Percentiles rank a stretch among this genome's conserved stretches.
Evolutionary conservation across 2,329 filamentous ascomycete genomes (phyloP).

Genomic region (Exophiala mesophila): DNA sequence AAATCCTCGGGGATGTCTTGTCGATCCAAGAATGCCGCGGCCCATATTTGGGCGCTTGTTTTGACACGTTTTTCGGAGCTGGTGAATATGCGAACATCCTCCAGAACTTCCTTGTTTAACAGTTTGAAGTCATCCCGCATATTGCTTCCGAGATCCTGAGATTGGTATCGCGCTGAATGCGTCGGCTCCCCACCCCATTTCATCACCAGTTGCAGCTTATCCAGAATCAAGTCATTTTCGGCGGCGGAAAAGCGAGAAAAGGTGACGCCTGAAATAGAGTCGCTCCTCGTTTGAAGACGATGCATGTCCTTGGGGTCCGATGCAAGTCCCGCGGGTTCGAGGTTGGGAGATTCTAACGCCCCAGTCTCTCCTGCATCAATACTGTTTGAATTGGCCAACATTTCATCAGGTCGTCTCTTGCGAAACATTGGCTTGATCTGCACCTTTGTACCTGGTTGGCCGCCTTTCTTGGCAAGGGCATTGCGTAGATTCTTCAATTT

Average conservation of each 20-base stretch:
- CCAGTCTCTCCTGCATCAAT: slow-evolving; percentile 8
- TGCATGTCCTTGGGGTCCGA: slow-evolving; percentile 32
- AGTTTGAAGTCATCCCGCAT: slow-evolving; percentile 93
- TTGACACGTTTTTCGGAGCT: slow-evolving; percentile 93
- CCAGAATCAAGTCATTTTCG: slow-evolving; percentile 86
- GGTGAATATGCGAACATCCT: slow-evolving; percentile 91
- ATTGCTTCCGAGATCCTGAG: slow-evolving; percentile 88
- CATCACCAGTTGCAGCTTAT: slow-evolving; percentile 95
- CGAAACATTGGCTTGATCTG: slow-evolving; percentile 99
- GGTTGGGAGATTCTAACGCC: slow-evolving; percentile 4
- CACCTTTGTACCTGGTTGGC: slow-evolving; percentile 93
- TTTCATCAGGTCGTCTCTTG: slow-evolving; percentile 68
- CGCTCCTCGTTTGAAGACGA: slow-evolving; percentile 60
- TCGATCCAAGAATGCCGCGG: slow-evolving; percentile 78
- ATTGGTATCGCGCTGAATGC: slow-evolving; percentile 92
- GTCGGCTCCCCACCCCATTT: slow-evolving; percentile 99
- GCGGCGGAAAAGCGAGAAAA: slow-evolving; percentile 90
- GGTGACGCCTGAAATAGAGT: slow-evolving; percentile 83
- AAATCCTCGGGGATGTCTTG: slow-evolving; percentile 81
- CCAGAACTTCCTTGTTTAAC: slow-evolving; percentile 85
- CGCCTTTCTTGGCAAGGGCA: slow-evolving; percentile 85
- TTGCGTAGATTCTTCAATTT: slow-evolving; percentile 85
- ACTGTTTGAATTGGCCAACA: slow-evolving; percentile 9
- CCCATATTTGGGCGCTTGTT: slow-evolving; percentile 92
- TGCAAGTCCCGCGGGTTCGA: slow-evolving; percentile 8